Evolutionary conservation across 2,329 filamentous ascomycete species (phyloP).

Genomic region (Alternaria viburni): DNA sequence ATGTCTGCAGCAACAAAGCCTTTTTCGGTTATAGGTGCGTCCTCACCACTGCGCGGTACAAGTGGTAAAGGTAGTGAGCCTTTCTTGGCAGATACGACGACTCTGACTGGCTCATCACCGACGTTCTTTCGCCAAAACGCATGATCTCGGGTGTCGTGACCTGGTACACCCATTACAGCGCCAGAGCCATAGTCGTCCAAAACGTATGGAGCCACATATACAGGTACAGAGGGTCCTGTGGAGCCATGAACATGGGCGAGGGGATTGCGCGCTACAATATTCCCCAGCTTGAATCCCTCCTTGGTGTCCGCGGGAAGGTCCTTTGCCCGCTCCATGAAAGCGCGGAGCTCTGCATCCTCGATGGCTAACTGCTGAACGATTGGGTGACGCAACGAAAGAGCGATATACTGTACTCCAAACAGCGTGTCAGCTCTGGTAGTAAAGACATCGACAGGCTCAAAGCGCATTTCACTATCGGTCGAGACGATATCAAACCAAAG

Average conservation of each 20-base stretch:
- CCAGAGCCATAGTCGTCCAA: conserved; percentile 85
- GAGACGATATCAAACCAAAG: conserved; percentile 71
- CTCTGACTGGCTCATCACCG: conserved; percentile 63
- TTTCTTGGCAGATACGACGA: conserved; percentile 55
- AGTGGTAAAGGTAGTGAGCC: conserved; percentile 14
- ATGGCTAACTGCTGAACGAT: conserved; percentile 68
- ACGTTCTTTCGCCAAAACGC: conserved; percentile 80
- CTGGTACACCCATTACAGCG: conserved; percentile 90
- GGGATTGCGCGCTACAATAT: conserved; percentile 40
- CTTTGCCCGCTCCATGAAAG: conserved; percentile 66
- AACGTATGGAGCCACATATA: conserved; percentile 86
- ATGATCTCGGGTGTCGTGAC: conserved; percentile 79
- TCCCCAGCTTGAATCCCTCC: conserved; percentile 70
- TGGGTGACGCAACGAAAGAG: conserved; percentile 75
- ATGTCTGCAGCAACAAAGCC: conserved; percentile 73
- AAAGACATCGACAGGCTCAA: conserved; percentile 71
- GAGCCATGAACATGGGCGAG: conserved; percentile 61
- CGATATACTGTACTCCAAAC: conserved; percentile 85
- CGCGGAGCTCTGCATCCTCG: conserved; percentile 65
- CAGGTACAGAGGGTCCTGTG: conserved; percentile 64
- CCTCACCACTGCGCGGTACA: conserved; percentile 48
- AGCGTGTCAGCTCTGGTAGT: conserved; percentile 87
- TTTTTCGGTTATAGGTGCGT: conserved; percentile 65
- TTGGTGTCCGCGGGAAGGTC: conserved; percentile 64
- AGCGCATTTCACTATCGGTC: conserved; percentile 42